Base-by-base conservation (phyloP, 2,329 filamentous ascomycete genomes). In the Teratosphaeriaceae sp. region DNA sequence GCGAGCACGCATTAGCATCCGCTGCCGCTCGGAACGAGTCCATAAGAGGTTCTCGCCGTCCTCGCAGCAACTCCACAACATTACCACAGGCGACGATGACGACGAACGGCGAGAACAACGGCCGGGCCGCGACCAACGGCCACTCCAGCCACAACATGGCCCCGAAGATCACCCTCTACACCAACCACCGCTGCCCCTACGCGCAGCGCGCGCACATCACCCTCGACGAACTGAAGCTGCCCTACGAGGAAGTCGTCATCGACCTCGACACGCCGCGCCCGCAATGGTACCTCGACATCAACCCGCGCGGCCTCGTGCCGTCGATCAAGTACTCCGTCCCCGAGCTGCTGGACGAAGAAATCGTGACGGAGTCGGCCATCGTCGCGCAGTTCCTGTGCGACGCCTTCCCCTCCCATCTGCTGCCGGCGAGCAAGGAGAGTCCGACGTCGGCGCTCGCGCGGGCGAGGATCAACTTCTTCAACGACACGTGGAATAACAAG, bases 241-340 rank as follows among this genome's bases (percentile, higher is more conserved):
- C 57, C 2, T 63, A 55, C 42, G 60, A 62, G 12, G 59, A 62
- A 44, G 55, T 61, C 36, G 51, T 61, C 35, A 84, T 94, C 54
- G 83, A 90, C 60, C 72, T 92, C 36, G 64, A 67, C 52, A 74
- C 65, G 8, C 85, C 86, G 0, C 79, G 86, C 8, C 79, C 82
- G 21, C 70, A 76, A 27, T 85, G 82, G 71, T 92, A 90, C 60
- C 75, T 92, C 7, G 70, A 81, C 40, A 68, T 92, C 60, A 89
- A 90, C 68, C 85, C 85, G 51, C 79, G 85, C 44, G 87, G 87
- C 12, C 76, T 88, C 2, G 85, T 92, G 3, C 86, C 87, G 1
- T 68, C 79, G 0, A 66, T 92, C 43, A 74, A 76, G 19, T 83
- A 84, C 69, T 73, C 79, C 49, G 51, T 59, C 8, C 73, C 71